phyloP scores from a whole-genome alignment of 257 asterid species.

The Ajuga chamaepitys region DNA sequence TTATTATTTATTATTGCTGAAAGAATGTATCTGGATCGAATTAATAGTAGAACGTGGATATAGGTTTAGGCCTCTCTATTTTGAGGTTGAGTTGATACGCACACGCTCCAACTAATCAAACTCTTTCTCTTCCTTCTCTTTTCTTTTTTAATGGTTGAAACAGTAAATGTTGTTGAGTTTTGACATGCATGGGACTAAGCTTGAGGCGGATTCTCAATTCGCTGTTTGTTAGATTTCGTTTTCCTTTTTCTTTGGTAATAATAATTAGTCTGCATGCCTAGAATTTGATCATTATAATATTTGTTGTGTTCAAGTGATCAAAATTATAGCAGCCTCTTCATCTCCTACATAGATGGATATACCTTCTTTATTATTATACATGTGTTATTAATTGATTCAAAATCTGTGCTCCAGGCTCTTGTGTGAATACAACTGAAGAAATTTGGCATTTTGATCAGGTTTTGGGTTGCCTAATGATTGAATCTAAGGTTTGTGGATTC shows the following conservation, averaged over 20 bases:
- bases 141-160: not conserved
- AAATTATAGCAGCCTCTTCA: too few species aligned
- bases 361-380: not conserved
- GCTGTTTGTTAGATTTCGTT: not conserved
- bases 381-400: not conserved
- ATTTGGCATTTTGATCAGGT: not conserved
- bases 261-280: too few species aligned
- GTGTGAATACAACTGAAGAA: slow-evolving; percentile 7
- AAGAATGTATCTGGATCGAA: not conserved
- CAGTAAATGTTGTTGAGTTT: not conserved
- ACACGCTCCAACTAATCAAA: not conserved
- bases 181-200: too few species aligned
- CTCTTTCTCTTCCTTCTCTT: not conserved
- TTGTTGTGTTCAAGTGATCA: too few species aligned
- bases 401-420: slow-evolving; percentile 18
- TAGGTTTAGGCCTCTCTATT: slow-evolving; percentile 17
- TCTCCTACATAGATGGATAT: too few species aligned
- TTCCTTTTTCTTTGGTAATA: not conserved
- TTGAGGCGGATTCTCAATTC: too few species aligned
- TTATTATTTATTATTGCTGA: not conserved
- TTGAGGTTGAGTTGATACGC: slow-evolving; percentile 8
- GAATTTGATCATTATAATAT: too few species aligned
- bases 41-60: slow-evolving; percentile 15
- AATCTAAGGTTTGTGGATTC: slow-evolving; percentile 22
- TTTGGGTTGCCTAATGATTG: too few species aligned